Evolutionary conservation across 352 stramenopile species (phyloP).

Genomic region (Peronospora destructor): DNA sequence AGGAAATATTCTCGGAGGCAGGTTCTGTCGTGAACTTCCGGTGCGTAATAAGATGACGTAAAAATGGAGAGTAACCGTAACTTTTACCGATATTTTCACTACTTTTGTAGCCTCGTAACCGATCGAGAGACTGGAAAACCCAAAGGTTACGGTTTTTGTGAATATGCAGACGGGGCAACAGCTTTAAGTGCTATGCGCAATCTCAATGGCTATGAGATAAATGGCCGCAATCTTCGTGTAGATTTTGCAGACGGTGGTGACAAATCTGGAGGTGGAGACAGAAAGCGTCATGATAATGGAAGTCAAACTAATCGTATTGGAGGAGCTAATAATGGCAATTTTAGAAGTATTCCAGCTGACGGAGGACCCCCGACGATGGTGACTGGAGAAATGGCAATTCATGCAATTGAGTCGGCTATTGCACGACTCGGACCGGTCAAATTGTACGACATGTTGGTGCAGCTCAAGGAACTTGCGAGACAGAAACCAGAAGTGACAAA

Average conservation of each 20-base stretch:
- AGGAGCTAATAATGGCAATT: conserved; percentile 23
- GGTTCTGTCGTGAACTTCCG: conserved; percentile 81
- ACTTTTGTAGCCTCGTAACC: conserved; percentile 53
- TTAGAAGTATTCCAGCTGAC: conserved; percentile 21
- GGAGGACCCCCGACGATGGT: conserved; percentile 30
- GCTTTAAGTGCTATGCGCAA: conserved; percentile 81
- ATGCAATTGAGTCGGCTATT: conserved; percentile 74
- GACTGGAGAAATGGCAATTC: conserved; percentile 72
- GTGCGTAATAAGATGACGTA: conserved; percentile 24
- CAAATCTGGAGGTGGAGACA: conserved; percentile 33
- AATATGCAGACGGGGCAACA: conserved; percentile 80
- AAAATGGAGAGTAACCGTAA: neutral
- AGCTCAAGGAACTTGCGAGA: conserved; percentile 71
- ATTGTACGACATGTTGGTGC: conserved; percentile 80
- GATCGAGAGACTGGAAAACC: conserved; percentile 79
- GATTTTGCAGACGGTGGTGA: conserved; percentile 78
- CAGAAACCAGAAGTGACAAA: conserved; percentile 74
- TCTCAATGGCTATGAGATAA: conserved; percentile 80
- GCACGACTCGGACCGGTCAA: conserved; percentile 57
- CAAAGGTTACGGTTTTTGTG: conserved; percentile 83
- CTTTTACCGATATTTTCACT: conserved; percentile 2
- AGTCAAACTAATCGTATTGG: conserved; percentile 11
- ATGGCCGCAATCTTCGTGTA: conserved; percentile 75
- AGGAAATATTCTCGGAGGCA: conserved; percentile 82
- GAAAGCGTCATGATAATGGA: conserved; percentile 26